These are phyloP conservation scores for Cardamine resedifolia DNA, from an alignment of 345 rosid genomes.

Conservation along the genomic window DNA sequence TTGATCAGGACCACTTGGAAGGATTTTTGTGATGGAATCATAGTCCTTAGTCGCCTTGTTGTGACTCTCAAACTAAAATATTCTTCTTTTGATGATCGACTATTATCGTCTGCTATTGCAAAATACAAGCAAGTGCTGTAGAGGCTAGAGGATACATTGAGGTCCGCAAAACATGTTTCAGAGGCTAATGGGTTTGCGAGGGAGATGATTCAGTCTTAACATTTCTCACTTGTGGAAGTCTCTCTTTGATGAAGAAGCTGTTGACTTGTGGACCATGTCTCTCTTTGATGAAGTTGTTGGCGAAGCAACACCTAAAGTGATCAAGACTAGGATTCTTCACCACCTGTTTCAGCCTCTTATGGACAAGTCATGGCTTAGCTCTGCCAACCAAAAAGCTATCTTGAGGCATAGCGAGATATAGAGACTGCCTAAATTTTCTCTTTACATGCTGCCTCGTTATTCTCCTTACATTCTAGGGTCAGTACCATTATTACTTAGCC, in stretches of 20 bases:
- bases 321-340: not conserved
- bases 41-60: not conserved
- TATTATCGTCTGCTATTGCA: not conserved
- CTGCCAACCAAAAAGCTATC: too few species aligned
- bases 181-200: conserved; percentile 10
- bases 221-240: conserved; percentile 3
- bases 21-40: not conserved
- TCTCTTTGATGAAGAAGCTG: not conserved
- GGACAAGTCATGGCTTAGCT: not conserved
- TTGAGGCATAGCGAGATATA: not conserved
- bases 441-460: not conserved
- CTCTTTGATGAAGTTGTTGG: not conserved
- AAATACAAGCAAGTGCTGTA: not conserved
- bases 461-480: not conserved
- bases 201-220: not conserved
- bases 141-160: conserved; percentile 5
- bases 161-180: not conserved
- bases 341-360: not conserved
- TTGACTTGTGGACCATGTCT: not conserved
- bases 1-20: not conserved
- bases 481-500: not conserved
- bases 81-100: not conserved
- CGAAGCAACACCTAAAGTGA: not conserved
- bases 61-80: not conserved
- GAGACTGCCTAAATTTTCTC: not conserved